Evolutionary conservation across 192 early-diverging fungal genomes (phyloP).

Genomic region (Podila epigama): DNA sequence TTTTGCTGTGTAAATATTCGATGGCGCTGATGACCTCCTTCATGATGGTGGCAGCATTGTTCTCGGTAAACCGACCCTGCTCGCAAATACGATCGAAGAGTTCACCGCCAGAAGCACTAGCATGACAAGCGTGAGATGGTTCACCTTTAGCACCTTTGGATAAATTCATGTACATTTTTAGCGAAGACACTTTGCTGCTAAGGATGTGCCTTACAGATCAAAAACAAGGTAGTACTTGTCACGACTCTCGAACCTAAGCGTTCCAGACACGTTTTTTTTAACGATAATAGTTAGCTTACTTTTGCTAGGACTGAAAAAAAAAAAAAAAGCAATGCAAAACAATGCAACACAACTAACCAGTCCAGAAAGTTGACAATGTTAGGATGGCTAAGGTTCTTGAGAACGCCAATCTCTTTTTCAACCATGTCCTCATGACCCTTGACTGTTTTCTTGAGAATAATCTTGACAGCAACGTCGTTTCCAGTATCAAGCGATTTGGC

Average conservation of each 20-base stretch:
- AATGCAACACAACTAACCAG: constrained; percentile 58
- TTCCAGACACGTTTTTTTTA: too few species aligned
- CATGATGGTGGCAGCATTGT: constrained; percentile 80
- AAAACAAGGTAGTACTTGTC: constrained; percentile 81
- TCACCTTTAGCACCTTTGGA: too few species aligned
- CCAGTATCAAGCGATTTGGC: constrained; percentile 74
- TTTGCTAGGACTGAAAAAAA: too few species aligned
- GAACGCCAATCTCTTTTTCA: constrained; percentile 88
- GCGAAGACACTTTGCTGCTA: too few species aligned
- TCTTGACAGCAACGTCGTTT: constrained; percentile 87
- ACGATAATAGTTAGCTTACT: too few species aligned
- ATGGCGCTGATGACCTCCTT: constrained; percentile 78
- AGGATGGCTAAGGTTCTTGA: constrained; percentile 83
- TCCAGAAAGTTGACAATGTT: constrained; percentile 90
- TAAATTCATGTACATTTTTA: too few species aligned
- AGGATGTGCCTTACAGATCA: constrained; percentile 66
- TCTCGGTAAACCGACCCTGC: constrained; percentile 81
- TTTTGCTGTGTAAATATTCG: constrained; percentile 84
- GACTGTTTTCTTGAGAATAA: constrained; percentile 89
- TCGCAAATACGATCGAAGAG: constrained; percentile 86
- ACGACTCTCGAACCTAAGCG: constrained; percentile 72
- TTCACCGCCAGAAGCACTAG: constrained; percentile 75
- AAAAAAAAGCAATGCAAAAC: not conserved
- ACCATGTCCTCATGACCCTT: constrained; percentile 89
- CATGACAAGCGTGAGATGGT: not conserved